These are phyloP conservation scores for Fraxinus greggii DNA, from an alignment of 305 asterid genomes.

Conservation along the genomic window DNA sequence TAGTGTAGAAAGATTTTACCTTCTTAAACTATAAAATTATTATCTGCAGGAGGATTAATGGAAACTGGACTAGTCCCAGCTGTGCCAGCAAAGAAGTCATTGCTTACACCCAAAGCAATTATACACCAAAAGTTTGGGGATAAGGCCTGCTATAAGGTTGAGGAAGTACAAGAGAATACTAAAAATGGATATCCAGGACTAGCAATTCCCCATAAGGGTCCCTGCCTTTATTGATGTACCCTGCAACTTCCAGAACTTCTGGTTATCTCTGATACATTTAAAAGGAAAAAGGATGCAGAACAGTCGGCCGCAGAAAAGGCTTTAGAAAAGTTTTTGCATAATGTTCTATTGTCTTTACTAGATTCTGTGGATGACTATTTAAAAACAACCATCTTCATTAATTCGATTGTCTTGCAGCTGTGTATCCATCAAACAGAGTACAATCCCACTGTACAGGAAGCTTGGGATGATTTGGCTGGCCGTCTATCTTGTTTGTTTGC, in stretches of 20 bases:
- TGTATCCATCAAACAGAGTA: conserved; percentile 63
- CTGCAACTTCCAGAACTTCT: conserved; percentile 72
- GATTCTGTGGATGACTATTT: conserved; percentile 2
- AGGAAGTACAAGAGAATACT: conserved; percentile 63
- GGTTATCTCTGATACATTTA: conserved; percentile 61
- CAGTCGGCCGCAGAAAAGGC: conserved; percentile 94
- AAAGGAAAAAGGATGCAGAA: conserved; percentile 84
- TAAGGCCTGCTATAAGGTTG: conserved; percentile 71
- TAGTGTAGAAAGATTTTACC: conserved; percentile 9
- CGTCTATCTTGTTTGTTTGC: conserved; percentile 69
- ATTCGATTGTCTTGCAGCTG: conserved; percentile 49
- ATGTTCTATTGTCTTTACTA: conserved; percentile 16
- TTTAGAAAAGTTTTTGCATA: conserved; percentile 57
- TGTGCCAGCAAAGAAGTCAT: conserved; percentile 45
- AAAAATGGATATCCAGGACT: conserved; percentile 71
- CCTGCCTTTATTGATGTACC: conserved; percentile 69
- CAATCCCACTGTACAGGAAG: conserved; percentile 65
- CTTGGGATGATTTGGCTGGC: conserved; percentile 63
- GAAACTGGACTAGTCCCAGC: conserved; percentile 38
- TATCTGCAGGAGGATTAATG: conserved; percentile 31
- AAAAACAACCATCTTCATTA: conserved; percentile 13
- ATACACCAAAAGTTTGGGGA: conserved; percentile 72
- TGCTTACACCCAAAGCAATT: conserved; percentile 76
- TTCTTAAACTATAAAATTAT: background rate
- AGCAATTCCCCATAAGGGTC: conserved; percentile 64